A percentile compares a stretch with the other conserved stretches of the same genome.
phyloP scores from a whole-genome alignment of 2,329 filamentous ascomycete species.

The Penicillium hesseltinei region DNA sequence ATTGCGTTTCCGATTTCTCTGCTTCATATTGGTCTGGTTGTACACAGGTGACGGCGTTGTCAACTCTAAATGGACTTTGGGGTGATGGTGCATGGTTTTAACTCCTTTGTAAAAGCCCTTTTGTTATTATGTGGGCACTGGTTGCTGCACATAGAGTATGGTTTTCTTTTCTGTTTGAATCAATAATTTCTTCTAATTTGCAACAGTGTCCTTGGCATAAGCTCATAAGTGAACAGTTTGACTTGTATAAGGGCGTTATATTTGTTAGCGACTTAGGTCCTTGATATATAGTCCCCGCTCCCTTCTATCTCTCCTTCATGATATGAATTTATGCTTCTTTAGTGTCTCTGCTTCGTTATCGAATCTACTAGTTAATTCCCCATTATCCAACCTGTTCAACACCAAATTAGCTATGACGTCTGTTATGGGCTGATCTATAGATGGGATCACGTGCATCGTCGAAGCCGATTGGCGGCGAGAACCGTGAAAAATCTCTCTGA shows the following conservation, averaged over 20 bases:
- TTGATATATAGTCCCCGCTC: background rate
- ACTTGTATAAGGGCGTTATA: background rate
- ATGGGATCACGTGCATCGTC: constrained; percentile 24
- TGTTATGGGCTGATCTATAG: constrained; percentile 11
- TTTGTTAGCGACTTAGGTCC: background rate
- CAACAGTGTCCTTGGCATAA: background rate
- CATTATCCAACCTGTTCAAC: background rate
- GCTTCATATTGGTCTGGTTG: constrained; percentile 1
- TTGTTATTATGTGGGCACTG: constrained; percentile 21
- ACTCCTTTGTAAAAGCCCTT: constrained; percentile 11
- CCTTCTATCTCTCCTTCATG: background rate
- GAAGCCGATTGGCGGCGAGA: constrained; percentile 28
- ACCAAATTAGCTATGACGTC: constrained; percentile 11
- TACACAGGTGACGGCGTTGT: constrained; percentile 13
- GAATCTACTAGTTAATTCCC: background rate
- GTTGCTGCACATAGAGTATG: constrained; percentile 22
- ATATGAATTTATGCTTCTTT: too few species aligned
- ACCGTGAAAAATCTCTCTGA: constrained; percentile 23
- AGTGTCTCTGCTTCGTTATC: background rate
- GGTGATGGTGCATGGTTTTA: constrained; percentile 9
- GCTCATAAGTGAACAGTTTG: too few species aligned
- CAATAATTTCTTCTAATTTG: constrained; percentile 13
- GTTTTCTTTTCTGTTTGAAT: constrained; percentile 10
- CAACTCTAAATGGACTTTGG: constrained; percentile 5
- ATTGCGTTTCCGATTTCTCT: constrained; percentile 4